Percentiles rank a stretch among this genome's conserved stretches.
Evolutionary conservation across 441 rosid genomes (phyloP).

Genomic region (Caryocar brasiliense): DNA sequence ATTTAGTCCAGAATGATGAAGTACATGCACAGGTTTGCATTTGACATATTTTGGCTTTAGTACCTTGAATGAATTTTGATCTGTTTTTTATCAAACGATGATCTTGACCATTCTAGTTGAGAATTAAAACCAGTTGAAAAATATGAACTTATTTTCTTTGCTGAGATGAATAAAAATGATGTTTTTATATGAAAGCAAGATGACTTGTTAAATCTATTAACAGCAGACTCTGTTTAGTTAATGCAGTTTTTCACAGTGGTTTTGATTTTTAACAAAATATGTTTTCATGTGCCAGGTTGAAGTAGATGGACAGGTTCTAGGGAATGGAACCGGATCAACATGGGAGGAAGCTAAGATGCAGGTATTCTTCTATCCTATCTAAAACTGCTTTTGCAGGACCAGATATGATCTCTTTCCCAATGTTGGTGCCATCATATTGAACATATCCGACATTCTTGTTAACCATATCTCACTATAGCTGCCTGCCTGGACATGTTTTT

Average conservation of each 20-base stretch:
- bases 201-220: too few species aligned
- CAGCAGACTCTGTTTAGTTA: too few species aligned
- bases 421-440: not conserved
- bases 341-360: slow-evolving; percentile 95
- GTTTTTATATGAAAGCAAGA: too few species aligned
- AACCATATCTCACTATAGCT: not conserved
- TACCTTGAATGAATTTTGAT: slow-evolving; percentile 1
- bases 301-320: slow-evolving; percentile 80
- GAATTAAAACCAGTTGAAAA: too few species aligned
- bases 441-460: too few species aligned
- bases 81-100: too few species aligned
- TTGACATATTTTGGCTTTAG: slow-evolving; percentile 4
- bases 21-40: slow-evolving; percentile 71
- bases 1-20: slow-evolving; percentile 64
- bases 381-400: not conserved
- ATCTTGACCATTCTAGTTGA: not conserved
- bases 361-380: slow-evolving; percentile 29
- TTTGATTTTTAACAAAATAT: not conserved
- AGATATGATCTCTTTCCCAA: not conserved
- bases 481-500: slow-evolving; percentile 10
- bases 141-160: too few species aligned
- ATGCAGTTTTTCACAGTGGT: not conserved
- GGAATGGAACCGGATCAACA: slow-evolving; percentile 74
- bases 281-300: slow-evolving; percentile 52
- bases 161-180: too few species aligned